Base-by-base conservation (phyloP, 176 grass and related monocot species). In the Juncus inflexus region DNA sequence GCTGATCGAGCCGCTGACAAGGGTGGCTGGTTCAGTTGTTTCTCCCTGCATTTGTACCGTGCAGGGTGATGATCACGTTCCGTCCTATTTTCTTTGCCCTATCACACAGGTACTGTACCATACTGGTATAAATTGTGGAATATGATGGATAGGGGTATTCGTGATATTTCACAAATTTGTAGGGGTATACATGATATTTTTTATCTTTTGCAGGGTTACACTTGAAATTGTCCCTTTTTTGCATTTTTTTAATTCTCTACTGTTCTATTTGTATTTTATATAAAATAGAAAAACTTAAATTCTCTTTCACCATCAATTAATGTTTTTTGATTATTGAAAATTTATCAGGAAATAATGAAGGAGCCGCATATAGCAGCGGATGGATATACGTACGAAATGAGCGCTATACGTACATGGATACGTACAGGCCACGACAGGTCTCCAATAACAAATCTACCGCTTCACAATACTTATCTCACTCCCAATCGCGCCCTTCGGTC, bases 21-120 rank as follows among this genome's bases (percentile, higher is more conserved):
- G 43, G 43, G 43, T 2, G 6, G 43, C 43, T 5, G 9, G 9
- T 47, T 47, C 43, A 6, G 4, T 9, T 47, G 43, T 47, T 9
- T 5, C 43, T 47, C 43, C 43, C 0, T 47, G 43, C 9, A 2
- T 47, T 47, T 47, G 43, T 47, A 58, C 78, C 73, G 3, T 79
- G 62, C 72, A 66, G 42, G 75, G 74, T 63, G 82, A 78, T 56
- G 56, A 80, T 73, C 70, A 35, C 45, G 60, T 76, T 16, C 87
- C 87, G 5, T 76, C 84, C 10, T 91, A 53, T 68, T 96, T 96
- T 60, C 43, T 91, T 28, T 96, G 91, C 70, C 91, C 91, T 5
- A 96, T 96, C 28, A 70, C 83, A 52, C 78, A 96, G 87, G 90
- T 74, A 83, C 2, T 16, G 19, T 10, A 35, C 40, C 15, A 0